Evolutionary conservation across 1,139 yeast species (phyloP).

Genomic region (Geotrichum europaeum): DNA sequence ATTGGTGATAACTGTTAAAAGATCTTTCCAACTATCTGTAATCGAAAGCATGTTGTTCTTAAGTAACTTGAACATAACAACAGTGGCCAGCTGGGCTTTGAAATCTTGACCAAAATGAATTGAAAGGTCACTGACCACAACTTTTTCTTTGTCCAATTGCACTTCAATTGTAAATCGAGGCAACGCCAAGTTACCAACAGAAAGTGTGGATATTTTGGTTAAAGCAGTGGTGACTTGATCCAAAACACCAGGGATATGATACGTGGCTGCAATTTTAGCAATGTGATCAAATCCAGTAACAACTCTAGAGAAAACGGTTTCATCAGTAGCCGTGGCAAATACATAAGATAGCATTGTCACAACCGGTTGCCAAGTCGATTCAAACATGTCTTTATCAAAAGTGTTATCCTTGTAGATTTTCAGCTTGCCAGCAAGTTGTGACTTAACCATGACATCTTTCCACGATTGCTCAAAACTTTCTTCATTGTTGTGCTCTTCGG

Average conservation of each 20-base stretch:
- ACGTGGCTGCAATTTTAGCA: slow-evolving; percentile 66
- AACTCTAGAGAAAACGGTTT: slow-evolving; percentile 78
- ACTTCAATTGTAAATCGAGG: slow-evolving; percentile 39
- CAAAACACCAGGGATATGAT: slow-evolving; percentile 49
- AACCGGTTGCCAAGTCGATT: slow-evolving; percentile 52
- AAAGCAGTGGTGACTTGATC: slow-evolving; percentile 62
- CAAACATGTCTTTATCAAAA: slow-evolving; percentile 69
- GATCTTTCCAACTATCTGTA: slow-evolving; percentile 48
- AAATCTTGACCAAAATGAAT: slow-evolving; percentile 85
- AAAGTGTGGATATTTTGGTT: slow-evolving; percentile 49
- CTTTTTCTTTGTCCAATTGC: slow-evolving; percentile 43
- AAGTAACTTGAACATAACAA: slow-evolving; percentile 73
- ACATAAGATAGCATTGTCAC: slow-evolving; percentile 67
- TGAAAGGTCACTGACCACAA: slow-evolving; percentile 73
- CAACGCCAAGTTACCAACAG: slow-evolving; percentile 38
- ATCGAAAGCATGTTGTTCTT: slow-evolving; percentile 48
- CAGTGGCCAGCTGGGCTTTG: slow-evolving; percentile 84
- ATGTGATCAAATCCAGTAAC: slow-evolving; percentile 84
- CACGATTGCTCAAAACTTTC: slow-evolving; percentile 93
- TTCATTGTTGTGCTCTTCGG: slow-evolving; percentile 85
- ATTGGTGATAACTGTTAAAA: slow-evolving; percentile 55
- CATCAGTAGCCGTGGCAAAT: slow-evolving; percentile 85
- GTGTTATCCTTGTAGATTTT: slow-evolving; percentile 32
- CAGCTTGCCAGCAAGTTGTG: slow-evolving; percentile 29
- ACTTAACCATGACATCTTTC: slow-evolving; percentile 66